Conservation (phyloP, 176 grass and related monocot species). For the Elaeis guineensis region DNA sequence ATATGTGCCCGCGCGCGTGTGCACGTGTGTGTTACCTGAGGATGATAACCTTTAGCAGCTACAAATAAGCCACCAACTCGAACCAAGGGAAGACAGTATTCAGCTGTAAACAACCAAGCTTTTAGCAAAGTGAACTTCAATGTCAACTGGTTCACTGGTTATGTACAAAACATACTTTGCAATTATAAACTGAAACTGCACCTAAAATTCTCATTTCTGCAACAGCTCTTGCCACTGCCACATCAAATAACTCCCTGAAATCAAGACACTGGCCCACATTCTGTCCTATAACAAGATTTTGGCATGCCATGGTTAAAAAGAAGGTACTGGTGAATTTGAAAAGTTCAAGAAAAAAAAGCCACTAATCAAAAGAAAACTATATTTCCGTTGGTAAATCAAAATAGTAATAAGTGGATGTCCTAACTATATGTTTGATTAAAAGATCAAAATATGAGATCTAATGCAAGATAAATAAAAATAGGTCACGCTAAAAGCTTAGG, state of each 20-base stretch:
- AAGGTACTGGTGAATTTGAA: no score
- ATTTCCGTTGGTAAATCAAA: no score
- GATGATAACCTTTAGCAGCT: slow-evolving; percentile 85
- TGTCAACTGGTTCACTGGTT: no score
- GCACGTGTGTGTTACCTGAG: slow-evolving; percentile 6
- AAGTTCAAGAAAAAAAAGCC: no score
- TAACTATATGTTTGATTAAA: no score
- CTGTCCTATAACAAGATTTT: slow-evolving; percentile 63
- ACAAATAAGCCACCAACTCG: slow-evolving; percentile 87
- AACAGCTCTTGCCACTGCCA: slow-evolving; percentile 77
- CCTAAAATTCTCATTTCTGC: slow-evolving; percentile 87
- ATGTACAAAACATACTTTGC: neutral
- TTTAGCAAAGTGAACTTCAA: neutral
- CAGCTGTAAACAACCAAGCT: slow-evolving; percentile 40
- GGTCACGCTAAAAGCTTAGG: no score
- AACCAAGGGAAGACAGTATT: slow-evolving; percentile 83
- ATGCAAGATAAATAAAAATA: no score
- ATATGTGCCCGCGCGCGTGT: no score
- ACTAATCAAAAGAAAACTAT: no score
- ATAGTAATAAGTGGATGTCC: no score
- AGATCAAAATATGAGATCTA: no score
- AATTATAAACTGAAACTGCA: slow-evolving; percentile 6
- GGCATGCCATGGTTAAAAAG: no score
- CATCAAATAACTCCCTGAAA: slow-evolving; percentile 72
- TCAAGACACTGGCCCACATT: slow-evolving; percentile 59